Evolutionary conservation across 768 basidiomycete genomes (phyloP), one percentile per base, ranked within the genome.

Genomic region (Tylopilus sp.): DNA sequence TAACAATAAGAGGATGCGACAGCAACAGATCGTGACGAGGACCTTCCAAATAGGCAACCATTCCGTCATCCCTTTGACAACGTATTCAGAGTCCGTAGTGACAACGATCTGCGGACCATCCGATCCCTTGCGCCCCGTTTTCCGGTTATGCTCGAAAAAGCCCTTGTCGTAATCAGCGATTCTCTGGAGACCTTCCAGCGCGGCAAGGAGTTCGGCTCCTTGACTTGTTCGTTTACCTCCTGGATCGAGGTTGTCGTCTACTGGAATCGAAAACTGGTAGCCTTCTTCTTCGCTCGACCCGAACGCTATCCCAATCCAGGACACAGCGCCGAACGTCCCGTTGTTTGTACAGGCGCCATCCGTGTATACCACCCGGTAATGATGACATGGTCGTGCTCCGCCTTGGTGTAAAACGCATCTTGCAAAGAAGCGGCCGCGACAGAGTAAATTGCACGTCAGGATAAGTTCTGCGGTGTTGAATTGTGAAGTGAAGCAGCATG

Each of bases 331-430:
- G 2, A 5, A 30, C 17, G 16, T 24, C 1, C 72, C 69, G n/a
- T 75, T 72, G 12, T 56, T 51, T 4, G 44, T n/a, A 47, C 72
- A 74, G 3, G 69, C 64, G 12, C 73, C 72, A 43, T 72, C 72
- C 19, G 65, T 67, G 56, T 63, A 71, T 6, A 70, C 69, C 12
- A 74, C 12, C 8, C 45, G 50, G 31, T 52, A 49, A 10, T 59
- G 47, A 36, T 68, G 68, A 52, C 69, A 68, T 2, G 11, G 7
- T 17, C 26, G 4, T 10, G 0, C 17, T 10, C 6, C 6, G 7
- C 21, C 45, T 13, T 11, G 14, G 52, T 40, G 37, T 12, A 3
- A 13, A 37, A 4, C 2, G 28, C 52, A 53, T 49, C 25, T 41
- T 2, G 19, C 52, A 16, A 28, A 42, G 31, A 41, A 38, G 7